Evolutionary conservation across 2,329 filamentous ascomycete genomes (phyloP), one percentile per base, ranked within the genome.

Genomic region (Fusarium sp.): DNA sequence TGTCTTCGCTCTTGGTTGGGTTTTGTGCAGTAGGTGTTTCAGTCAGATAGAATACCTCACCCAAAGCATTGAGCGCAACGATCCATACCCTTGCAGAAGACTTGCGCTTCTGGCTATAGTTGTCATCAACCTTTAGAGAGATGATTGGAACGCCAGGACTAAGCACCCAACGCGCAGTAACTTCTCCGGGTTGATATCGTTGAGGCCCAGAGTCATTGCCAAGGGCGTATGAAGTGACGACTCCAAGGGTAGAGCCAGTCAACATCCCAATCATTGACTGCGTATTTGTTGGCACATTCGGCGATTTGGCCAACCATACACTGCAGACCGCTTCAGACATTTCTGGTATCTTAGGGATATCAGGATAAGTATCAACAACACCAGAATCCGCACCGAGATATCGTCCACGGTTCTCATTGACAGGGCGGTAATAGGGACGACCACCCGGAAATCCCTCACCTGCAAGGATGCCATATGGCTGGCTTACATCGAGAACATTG

Each of bases 71-170:
- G 57, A 99, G 83, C n/a, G 90, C 93, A 45, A 95, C 92, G n/a
- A 93, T 94, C 94, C 94, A 98, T 17, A 96, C 88, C 33, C 95
- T 91, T 17, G 89, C 88, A 54, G 91, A 85, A 7, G 88, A 84
- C 78, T 91, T 91, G 35, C 95, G 91, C 74, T 90, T 91, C 31
- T 87, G 81, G 53, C 88, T 95, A 80, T 94, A 96, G 57, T 90
- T 90, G 33, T 97, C 94, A 76, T 99, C 96, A 11, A 97, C 89
- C 47, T 89, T 89, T 67, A 99, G 90, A 2, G 90, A 89, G 59
- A 98, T 88, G 68, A 99, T 96, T 0, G 96, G 96, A 6, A 98
- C 94, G 44, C 96, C 96, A 5, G 96, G 96, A 77, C 94, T 94
- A 17, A 98, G 85, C 14, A 94, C 91, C 95, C 95, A 98, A 73